Percentiles rank a stretch among this genome's conserved stretches.
phyloP scores from a whole-genome alignment of 768 basidiomycete species.

The Leccinum uliginosum region DNA sequence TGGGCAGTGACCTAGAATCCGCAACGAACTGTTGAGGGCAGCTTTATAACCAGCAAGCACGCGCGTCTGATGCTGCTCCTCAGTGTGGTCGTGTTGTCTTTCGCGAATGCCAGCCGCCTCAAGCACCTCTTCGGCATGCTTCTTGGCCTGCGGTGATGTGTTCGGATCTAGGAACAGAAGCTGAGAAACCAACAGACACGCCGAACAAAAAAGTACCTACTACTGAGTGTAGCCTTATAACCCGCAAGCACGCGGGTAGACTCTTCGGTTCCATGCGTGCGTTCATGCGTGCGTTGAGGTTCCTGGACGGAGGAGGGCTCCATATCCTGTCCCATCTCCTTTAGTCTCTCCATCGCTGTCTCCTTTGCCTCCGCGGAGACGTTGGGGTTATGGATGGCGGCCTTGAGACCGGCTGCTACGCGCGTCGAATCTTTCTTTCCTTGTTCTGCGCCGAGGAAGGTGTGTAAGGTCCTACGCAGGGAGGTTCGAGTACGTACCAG shows the following conservation, averaged over 20 bases:
- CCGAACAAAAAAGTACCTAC: slow-evolving; percentile 20
- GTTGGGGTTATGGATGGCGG: slow-evolving; percentile 54
- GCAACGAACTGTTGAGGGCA: slow-evolving; percentile 42
- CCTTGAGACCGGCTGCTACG: slow-evolving; percentile 55
- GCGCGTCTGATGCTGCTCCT: slow-evolving; percentile 41
- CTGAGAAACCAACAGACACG: background rate
- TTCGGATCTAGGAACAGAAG: slow-evolving; percentile 35
- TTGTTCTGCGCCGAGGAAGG: slow-evolving; percentile 16
- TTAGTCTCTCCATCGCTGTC: slow-evolving; percentile 43
- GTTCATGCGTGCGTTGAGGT: background rate
- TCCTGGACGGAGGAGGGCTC: background rate
- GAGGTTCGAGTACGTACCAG: slow-evolving; percentile 1
- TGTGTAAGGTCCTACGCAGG: background rate
- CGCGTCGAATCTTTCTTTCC: slow-evolving; percentile 37
- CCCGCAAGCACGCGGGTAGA: slow-evolving; percentile 35
- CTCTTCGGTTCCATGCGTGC: slow-evolving; percentile 1
- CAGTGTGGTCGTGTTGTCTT: slow-evolving; percentile 24
- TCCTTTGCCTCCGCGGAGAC: slow-evolving; percentile 53
- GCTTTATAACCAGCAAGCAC: slow-evolving; percentile 58
- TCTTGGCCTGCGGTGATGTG: slow-evolving; percentile 47
- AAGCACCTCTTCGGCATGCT: slow-evolving; percentile 51
- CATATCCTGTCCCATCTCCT: slow-evolving; percentile 31
- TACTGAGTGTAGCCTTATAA: slow-evolving; percentile 47
- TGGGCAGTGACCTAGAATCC: no score
- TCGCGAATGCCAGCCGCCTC: slow-evolving; percentile 39